A percentile compares a stretch with the other conserved stretches of the same genome.
Evolutionary conservation across 1,139 yeast species (phyloP).

Genomic region (Lodderomyces margitis): DNA sequence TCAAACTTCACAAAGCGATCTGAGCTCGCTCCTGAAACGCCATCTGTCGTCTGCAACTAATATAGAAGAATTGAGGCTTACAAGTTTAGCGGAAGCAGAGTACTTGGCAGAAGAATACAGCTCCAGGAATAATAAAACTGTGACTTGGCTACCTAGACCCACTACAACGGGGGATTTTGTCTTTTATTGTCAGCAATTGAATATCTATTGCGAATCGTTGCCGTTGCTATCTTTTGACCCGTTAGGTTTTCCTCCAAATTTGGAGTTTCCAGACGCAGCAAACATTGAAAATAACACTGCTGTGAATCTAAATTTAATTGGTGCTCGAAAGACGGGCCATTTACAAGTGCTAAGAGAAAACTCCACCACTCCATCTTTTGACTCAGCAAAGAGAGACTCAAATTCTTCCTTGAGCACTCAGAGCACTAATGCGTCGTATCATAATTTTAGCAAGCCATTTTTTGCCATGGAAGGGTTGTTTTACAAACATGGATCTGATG

Average conservation of each 20-base stretch:
- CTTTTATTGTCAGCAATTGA: conserved; percentile 58
- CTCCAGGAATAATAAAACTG: conserved; percentile 25
- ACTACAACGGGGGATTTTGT: conserved; percentile 55
- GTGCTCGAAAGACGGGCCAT: conserved; percentile 11
- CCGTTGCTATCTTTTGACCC: conserved; percentile 40
- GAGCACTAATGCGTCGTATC: conserved; percentile 32
- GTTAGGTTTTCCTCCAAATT: conserved; percentile 19
- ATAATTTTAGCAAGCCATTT: conserved; percentile 44
- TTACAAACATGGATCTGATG: conserved; percentile 56
- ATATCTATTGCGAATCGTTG: conserved; percentile 54
- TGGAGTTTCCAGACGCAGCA: conserved; percentile 30
- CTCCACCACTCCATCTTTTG: conserved; percentile 19
- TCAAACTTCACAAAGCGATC: neutral
- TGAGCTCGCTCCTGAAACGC: neutral
- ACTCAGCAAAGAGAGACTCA: conserved; percentile 40
- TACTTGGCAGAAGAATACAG: conserved; percentile 32
- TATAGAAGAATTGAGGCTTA: conserved; percentile 16
- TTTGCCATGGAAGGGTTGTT: conserved; percentile 45
- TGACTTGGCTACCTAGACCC: conserved; percentile 55
- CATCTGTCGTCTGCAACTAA: neutral
- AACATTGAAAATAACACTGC: conserved; percentile 22
- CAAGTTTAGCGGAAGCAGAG: conserved; percentile 40
- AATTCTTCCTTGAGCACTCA: conserved; percentile 32
- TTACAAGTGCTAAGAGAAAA: conserved; percentile 11
- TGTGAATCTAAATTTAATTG: conserved; percentile 18